Conservation (phyloP, 495 filamentous ascomycete genomes). For the Trichoderma asperelloides region DNA sequence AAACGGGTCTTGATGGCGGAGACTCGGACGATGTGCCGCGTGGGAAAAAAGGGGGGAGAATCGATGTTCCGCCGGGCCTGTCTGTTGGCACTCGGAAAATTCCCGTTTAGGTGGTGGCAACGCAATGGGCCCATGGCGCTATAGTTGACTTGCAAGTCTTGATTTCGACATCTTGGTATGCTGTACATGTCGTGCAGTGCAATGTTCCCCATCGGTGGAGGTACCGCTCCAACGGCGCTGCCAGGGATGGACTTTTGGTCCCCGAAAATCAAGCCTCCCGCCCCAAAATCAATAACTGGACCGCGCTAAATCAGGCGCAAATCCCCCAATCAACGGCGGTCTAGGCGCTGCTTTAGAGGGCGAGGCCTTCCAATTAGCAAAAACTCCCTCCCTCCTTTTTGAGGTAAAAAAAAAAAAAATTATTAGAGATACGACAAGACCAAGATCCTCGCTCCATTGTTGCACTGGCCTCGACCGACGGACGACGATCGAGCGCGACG, state of each 20-base stretch:
- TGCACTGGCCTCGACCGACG: background rate
- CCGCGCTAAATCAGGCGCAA: background rate
- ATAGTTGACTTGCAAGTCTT: background rate
- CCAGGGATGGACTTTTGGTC: background rate
- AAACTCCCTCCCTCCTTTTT: constrained; percentile 1
- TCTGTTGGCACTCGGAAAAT: background rate
- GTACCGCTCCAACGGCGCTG: background rate
- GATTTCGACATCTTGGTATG: background rate
- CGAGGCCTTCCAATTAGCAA: background rate
- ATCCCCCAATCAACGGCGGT: constrained; percentile 4
- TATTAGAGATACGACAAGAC: background rate
- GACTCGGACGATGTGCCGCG: background rate
- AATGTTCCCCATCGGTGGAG: background rate
- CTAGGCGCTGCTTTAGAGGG: background rate
- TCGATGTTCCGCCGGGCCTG: background rate
- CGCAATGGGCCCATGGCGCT: background rate
- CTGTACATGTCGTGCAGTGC: background rate
- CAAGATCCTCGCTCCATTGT: background rate
- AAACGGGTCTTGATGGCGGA: background rate
- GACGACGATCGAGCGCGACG: background rate
- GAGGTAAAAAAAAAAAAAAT: background rate
- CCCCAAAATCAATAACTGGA: background rate
- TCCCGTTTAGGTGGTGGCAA: background rate
- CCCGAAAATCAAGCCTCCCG: background rate
- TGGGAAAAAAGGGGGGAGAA: background rate